A percentile compares a stretch with the other conserved stretches of the same genome.
phyloP scores from a whole-genome alignment of 495 filamentous ascomycete genomes.

The Penicillium robsamsonii region DNA sequence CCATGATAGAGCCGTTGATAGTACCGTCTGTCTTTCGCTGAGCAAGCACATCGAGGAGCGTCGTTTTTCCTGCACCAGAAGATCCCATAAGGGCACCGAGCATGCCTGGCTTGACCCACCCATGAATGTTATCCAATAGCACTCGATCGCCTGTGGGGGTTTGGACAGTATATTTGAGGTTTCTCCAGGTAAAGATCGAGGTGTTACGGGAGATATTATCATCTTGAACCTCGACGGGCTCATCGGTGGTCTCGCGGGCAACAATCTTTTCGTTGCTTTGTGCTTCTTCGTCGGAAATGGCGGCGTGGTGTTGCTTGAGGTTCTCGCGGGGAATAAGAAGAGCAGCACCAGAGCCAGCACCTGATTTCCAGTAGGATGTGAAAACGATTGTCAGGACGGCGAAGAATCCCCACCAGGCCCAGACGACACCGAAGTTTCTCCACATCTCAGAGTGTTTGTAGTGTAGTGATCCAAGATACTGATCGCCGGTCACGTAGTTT shows the following conservation, averaged over 20 bases:
- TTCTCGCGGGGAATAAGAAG: slow-evolving; percentile 42
- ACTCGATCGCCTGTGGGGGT: slow-evolving; percentile 40
- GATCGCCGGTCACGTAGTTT: slow-evolving; percentile 42
- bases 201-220: slow-evolving; percentile 45
- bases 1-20: slow-evolving; percentile 79
- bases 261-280: slow-evolving; percentile 21
- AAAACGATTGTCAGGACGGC: slow-evolving; percentile 32
- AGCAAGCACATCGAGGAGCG: slow-evolving; percentile 49
- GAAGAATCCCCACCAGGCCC: slow-evolving; percentile 44
- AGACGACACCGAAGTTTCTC: slow-evolving; percentile 46
- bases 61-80: slow-evolving; percentile 64
- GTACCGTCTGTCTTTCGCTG: slow-evolving; percentile 83
- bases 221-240: slow-evolving; percentile 15
- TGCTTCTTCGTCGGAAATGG: slow-evolving; percentile 31
- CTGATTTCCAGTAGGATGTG: slow-evolving; percentile 35
- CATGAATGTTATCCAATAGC: slow-evolving; percentile 76
- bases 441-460: slow-evolving; percentile 46
- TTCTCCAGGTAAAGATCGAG: slow-evolving; percentile 60
- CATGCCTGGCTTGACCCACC: slow-evolving; percentile 87
- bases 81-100: slow-evolving; percentile 72
- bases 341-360: slow-evolving; percentile 25
- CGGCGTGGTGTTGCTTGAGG: slow-evolving; percentile 23
- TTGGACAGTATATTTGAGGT: slow-evolving; percentile 55
- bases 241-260: slow-evolving; percentile 4
- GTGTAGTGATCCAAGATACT: slow-evolving; percentile 47